Conservation (phyloP, 1,139 yeast genomes). For the Fermentozyma sake region DNA sequence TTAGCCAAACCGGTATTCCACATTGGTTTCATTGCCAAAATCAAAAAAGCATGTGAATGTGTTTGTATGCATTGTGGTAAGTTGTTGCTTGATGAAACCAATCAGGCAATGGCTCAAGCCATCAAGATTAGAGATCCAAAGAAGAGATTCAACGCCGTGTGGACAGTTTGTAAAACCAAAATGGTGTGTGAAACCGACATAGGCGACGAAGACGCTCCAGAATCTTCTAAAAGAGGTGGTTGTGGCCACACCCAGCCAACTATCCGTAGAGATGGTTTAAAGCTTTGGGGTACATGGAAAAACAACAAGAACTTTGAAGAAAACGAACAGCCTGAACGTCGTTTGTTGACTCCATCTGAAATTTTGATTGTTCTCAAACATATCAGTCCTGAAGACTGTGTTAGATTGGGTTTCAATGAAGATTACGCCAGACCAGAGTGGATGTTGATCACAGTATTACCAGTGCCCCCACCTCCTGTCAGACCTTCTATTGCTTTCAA, state of each 20-base stretch:
- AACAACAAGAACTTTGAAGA: slow-evolving; percentile 76
- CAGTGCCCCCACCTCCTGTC: slow-evolving; percentile 99
- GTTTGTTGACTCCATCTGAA: slow-evolving; percentile 83
- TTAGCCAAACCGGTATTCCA: slow-evolving; percentile 98
- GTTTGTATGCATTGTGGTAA: slow-evolving; percentile 99
- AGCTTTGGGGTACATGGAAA: slow-evolving; percentile 97
- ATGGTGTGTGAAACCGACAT: slow-evolving; percentile 93
- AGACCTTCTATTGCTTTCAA: slow-evolving; percentile 98
- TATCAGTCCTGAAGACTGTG: slow-evolving; percentile 80
- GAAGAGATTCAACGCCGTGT: slow-evolving; percentile 92
- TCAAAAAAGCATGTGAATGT: slow-evolving; percentile 92
- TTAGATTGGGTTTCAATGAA: slow-evolving; percentile 81
- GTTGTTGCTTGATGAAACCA: slow-evolving; percentile 77
- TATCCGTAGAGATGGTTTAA: slow-evolving; percentile 91
- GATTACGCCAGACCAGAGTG: slow-evolving; percentile 99
- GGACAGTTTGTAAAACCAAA: slow-evolving; percentile 87
- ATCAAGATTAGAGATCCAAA: slow-evolving; percentile 88
- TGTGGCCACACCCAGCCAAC: slow-evolving; percentile 98
- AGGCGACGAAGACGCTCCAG: slow-evolving; percentile 58
- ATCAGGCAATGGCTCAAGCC: slow-evolving; percentile 86
- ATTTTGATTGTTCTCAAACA: slow-evolving; percentile 89
- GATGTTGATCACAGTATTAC: slow-evolving; percentile 94
- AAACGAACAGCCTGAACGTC: slow-evolving; percentile 87
- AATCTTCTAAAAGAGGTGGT: slow-evolving; percentile 74
- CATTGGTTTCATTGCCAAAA: slow-evolving; percentile 89